phyloP scores from a whole-genome alignment of 768 basidiomycete genomes.

The Phylloporus scabripes region DNA sequence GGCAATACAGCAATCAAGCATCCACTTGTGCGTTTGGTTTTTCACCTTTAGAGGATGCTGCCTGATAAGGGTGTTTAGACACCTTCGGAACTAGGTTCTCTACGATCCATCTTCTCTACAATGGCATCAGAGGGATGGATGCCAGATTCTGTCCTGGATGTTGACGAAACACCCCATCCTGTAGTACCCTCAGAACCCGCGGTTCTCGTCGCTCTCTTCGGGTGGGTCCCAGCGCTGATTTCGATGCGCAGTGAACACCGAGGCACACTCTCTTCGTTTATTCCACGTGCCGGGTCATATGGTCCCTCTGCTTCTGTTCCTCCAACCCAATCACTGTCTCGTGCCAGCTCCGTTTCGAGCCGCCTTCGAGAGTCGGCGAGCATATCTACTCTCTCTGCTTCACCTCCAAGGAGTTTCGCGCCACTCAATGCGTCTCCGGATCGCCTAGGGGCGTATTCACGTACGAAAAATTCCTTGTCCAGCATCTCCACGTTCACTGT shows the following conservation, averaged over 20 bases:
- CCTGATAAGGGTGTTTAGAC: slow-evolving; percentile 39
- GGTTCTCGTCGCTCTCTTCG: slow-evolving; percentile 42
- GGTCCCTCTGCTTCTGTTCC: slow-evolving; percentile 26
- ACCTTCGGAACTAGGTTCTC: slow-evolving; percentile 47
- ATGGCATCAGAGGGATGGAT: slow-evolving; percentile 22
- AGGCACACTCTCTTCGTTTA: slow-evolving; percentile 16
- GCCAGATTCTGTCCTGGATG: slow-evolving; percentile 19
- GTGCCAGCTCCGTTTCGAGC: slow-evolving; percentile 29
- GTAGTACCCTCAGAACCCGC: slow-evolving; percentile 35
- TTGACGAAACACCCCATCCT: slow-evolving; percentile 7
- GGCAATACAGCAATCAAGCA: slow-evolving; percentile 58
- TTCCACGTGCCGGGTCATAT: slow-evolving; percentile 24
- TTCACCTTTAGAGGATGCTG: neutral
- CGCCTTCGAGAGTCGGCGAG: slow-evolving; percentile 14
- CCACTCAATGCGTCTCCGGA: slow-evolving; percentile 13
- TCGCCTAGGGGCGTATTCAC: slow-evolving; percentile 6
- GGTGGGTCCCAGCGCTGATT: slow-evolving; percentile 39
- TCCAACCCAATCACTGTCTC: slow-evolving; percentile 29
- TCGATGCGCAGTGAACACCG: slow-evolving; percentile 11
- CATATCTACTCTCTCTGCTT: slow-evolving; percentile 22
- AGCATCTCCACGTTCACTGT: neutral
- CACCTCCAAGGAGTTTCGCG: slow-evolving; percentile 18
- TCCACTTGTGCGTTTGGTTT: slow-evolving; percentile 52
- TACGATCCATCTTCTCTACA: slow-evolving; percentile 42
- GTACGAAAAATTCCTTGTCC: slow-evolving; percentile 5